Evolutionary conservation across 441 rosid species (phyloP).

Genomic region (Kokia cookei): DNA sequence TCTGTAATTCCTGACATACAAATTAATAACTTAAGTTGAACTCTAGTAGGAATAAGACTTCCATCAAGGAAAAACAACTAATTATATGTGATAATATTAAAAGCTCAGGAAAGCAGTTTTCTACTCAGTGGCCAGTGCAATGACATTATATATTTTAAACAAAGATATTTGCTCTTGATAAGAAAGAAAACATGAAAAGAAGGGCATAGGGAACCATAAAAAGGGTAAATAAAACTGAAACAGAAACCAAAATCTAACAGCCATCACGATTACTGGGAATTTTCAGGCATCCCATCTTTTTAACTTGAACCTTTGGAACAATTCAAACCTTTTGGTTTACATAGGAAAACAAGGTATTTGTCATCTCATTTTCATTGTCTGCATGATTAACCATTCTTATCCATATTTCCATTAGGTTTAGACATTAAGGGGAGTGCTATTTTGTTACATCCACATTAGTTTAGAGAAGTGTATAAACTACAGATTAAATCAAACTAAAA

Average conservation of each 20-base stretch:
- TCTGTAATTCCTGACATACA: slow-evolving; percentile 25
- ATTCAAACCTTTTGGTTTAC: background rate
- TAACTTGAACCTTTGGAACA: background rate
- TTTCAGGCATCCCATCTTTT: background rate
- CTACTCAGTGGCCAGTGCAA: background rate
- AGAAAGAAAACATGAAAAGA: background rate
- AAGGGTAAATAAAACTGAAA: background rate
- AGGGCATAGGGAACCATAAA: background rate
- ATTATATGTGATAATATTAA: background rate
- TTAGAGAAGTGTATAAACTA: background rate
- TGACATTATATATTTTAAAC: background rate
- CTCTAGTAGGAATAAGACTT: slow-evolving; percentile 3
- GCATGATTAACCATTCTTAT: background rate
- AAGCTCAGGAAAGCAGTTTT: background rate
- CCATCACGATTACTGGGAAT: background rate
- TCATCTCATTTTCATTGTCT: background rate
- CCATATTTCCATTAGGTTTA: background rate
- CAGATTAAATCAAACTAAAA: background rate
- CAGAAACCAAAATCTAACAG: background rate
- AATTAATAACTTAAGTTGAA: slow-evolving; percentile 3
- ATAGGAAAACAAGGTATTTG: background rate
- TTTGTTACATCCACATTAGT: background rate
- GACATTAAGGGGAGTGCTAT: background rate
- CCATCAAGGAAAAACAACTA: background rate
- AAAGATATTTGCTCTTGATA: background rate